phyloP scores from a whole-genome alignment of 352 stramenopile species.

The Phytophthora niederhauseri region DNA sequence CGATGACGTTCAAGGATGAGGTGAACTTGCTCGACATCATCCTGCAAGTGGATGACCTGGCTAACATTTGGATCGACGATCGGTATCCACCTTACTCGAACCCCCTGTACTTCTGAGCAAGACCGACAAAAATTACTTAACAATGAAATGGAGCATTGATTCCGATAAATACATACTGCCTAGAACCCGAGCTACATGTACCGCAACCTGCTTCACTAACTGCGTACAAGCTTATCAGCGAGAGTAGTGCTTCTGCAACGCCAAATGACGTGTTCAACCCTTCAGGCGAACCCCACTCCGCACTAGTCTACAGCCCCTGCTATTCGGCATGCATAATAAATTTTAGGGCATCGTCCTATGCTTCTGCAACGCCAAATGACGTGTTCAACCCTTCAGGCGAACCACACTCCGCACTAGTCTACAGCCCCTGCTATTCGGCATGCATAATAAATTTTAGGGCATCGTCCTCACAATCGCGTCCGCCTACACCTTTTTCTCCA shows the following conservation, averaged over 20 bases:
- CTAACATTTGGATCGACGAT: constrained; percentile 81
- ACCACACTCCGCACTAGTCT: constrained; percentile 17
- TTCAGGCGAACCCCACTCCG: constrained; percentile 23
- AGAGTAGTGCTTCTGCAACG: constrained; percentile 19
- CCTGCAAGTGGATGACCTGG: constrained; percentile 67
- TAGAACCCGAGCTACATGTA: constrained; percentile 9
- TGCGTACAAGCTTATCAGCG: constrained; percentile 22
- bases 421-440: too few species aligned
- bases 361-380: constrained; percentile 10
- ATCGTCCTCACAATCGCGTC: constrained; percentile 13
- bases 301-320: constrained; percentile 27
- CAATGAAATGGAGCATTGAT: constrained; percentile 19
- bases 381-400: constrained; percentile 27
- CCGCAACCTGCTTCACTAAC: constrained; percentile 1
- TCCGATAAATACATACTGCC: constrained; percentile 32
- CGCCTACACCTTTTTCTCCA: constrained; percentile 1
- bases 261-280: constrained; percentile 20
- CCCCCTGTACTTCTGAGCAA: constrained; percentile 64
- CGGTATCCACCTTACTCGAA: constrained; percentile 74
- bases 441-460: constrained; percentile 7
- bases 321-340: constrained; percentile 2
- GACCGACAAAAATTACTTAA: not conserved
- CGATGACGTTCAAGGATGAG: constrained; percentile 64
- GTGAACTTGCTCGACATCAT: constrained; percentile 63
- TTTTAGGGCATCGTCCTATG: constrained; percentile 10